Evolutionary conservation across 768 basidiomycete genomes (phyloP).

Genomic region (Psilocybe sp.): DNA sequence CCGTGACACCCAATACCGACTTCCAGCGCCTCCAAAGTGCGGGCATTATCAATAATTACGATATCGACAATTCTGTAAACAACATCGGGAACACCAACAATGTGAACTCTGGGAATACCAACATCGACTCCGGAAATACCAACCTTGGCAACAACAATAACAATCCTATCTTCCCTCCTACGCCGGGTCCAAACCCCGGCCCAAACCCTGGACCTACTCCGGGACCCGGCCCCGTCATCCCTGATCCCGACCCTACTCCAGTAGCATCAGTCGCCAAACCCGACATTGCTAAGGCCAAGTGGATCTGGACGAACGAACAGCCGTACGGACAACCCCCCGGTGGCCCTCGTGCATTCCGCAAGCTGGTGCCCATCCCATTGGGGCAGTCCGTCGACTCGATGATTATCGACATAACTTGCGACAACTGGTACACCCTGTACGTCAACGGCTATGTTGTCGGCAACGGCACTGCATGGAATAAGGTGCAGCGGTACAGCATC

Average conservation of each 20-base stretch:
- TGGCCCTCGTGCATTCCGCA: constrained; percentile 26
- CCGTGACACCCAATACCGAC: background rate
- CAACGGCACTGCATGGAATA: constrained; percentile 8
- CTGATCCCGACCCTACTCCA: background rate
- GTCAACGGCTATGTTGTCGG: constrained; percentile 27
- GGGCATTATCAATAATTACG: background rate
- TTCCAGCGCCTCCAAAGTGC: background rate
- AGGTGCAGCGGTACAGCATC: constrained; percentile 9
- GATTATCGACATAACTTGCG: constrained; percentile 21
- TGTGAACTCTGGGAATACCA: too few relatives aligned
- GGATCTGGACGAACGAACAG: constrained; percentile 29
- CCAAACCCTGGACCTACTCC: too few relatives aligned
- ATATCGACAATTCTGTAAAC: background rate
- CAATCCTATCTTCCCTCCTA: too few relatives aligned
- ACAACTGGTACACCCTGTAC: constrained; percentile 25
- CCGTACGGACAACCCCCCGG: constrained; percentile 12
- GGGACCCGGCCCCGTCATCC: background rate
- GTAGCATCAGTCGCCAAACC: background rate
- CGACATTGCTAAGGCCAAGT: constrained; percentile 1
- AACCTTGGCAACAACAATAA: too few relatives aligned
- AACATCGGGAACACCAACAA: background rate
- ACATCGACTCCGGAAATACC: too few relatives aligned
- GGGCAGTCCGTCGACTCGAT: constrained; percentile 14
- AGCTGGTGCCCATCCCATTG: constrained; percentile 12
- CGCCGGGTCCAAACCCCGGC: too few relatives aligned